phyloP scores from a whole-genome alignment of 1,139 yeast species.

The Pichia sp. region DNA sequence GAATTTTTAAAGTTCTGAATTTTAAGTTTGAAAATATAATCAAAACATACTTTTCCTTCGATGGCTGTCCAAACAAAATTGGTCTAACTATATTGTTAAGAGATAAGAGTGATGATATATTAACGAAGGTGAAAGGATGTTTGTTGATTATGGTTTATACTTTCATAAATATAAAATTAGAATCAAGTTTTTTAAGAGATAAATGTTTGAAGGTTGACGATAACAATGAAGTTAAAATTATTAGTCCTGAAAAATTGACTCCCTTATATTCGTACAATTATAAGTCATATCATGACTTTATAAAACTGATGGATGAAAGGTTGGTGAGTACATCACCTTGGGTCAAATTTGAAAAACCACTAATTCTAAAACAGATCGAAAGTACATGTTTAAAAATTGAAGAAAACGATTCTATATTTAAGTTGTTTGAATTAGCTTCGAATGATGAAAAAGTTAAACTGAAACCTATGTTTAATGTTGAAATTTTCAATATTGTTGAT shows the following conservation, averaged over 20 bases:
- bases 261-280: slow-evolving; percentile 18
- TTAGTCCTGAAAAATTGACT: slow-evolving; percentile 2
- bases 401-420: slow-evolving; percentile 23
- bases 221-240: neutral
- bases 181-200: slow-evolving; percentile 73
- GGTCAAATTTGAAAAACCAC: slow-evolving; percentile 40
- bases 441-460: slow-evolving; percentile 3
- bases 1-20: slow-evolving; percentile 60
- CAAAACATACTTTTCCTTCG: slow-evolving; percentile 68
- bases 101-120: slow-evolving; percentile 58
- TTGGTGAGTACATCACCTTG: slow-evolving; percentile 45
- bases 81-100: slow-evolving; percentile 83
- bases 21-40: slow-evolving; percentile 48
- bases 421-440: slow-evolving; percentile 16
- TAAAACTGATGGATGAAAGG: slow-evolving; percentile 34
- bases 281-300: slow-evolving; percentile 30
- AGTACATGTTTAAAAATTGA: slow-evolving; percentile 32
- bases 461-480: neutral
- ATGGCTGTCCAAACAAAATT: slow-evolving; percentile 65
- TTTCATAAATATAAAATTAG: slow-evolving; percentile 70
- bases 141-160: slow-evolving; percentile 76
- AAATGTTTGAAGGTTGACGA: slow-evolving; percentile 42
- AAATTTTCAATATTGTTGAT: slow-evolving; percentile 2
- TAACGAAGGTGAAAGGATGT: slow-evolving; percentile 68
- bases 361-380: slow-evolving; percentile 36